Base-by-base conservation (phyloP, 1,284 basidiomycete genomes). In the Cryptococcus depauperatus region DNA sequence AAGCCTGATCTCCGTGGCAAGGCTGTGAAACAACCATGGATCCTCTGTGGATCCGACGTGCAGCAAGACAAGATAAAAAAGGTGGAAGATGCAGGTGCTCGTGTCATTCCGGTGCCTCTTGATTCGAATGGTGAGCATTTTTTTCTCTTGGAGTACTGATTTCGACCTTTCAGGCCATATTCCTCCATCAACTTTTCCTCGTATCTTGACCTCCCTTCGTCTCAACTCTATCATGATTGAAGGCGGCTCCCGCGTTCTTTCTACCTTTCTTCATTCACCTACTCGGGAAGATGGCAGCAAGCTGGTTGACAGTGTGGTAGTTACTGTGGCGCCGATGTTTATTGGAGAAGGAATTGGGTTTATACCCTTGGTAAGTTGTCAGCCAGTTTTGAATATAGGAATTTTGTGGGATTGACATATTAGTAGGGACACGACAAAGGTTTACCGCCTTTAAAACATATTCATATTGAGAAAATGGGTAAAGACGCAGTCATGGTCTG, bases 201-300 rank as follows among this genome's bases (percentile, higher is more conserved):
- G 55, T 11, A 71, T 73, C 7, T 73, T 91, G 22, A 66, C 69
- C 19, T 62, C 68, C 10, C 69, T 77, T 21, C 80, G 79, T 9
- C 76, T 95, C 47, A 70, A 70, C 7, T 83, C 82, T 3, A 73
- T 96, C 43, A 98, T 98, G 93, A 84, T 96, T 9, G 93, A 98
- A 73, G 93, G 93, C 42, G 93, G 93, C 14, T 85, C 88, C 4
- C 71, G 74, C 4, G 77, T 97, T 48, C 90, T 98, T 46, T 75
- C 77, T 14, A 81, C 84, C 2, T 89, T 93, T 69, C 72, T 95
- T 0, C 58, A 62, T 18, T 59, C 66, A 1, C 52, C 51, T 2
- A 27, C n/a, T 2, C 51, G 63, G 25, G 32, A 42, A 11, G 60
- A 69, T 18, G 70, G 71, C 21, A 63, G 68, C 10, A 59, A 58